These are phyloP conservation scores for Tetrapisispora pingtungensis DNA, from an alignment of 805 yeast species.

Conservation along the genomic window DNA sequence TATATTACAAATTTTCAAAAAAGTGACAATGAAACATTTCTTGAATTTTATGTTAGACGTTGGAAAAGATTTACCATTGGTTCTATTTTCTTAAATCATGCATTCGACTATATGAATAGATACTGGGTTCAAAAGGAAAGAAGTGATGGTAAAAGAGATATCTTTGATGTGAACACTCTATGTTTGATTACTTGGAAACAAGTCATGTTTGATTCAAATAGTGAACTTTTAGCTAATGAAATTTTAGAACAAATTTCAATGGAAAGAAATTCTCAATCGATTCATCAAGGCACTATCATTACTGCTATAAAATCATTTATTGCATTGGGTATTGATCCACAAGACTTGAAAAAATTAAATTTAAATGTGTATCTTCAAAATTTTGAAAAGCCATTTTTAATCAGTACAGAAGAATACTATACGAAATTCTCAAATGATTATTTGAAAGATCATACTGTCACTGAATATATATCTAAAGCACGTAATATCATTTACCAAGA, in stretches of 20 bases:
- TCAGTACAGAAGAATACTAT: slow-evolving; percentile 44
- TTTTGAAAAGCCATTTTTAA: slow-evolving; percentile 71
- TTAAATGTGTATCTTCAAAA: slow-evolving; percentile 68
- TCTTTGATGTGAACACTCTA: slow-evolving; percentile 84
- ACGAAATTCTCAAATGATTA: slow-evolving; percentile 56
- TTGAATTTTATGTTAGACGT: slow-evolving; percentile 73
- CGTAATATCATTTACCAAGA: slow-evolving; percentile 78
- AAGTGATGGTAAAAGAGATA: slow-evolving; percentile 81
- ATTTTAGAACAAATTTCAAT: slow-evolving; percentile 64
- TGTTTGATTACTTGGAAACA: slow-evolving; percentile 84
- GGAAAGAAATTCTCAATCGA: slow-evolving; percentile 71
- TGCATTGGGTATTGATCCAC: slow-evolving; percentile 79
- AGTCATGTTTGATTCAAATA: slow-evolving; percentile 62
- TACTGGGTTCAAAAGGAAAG: slow-evolving; percentile 97
- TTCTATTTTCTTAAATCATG: slow-evolving; percentile 83
- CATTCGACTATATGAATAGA: slow-evolving; percentile 89
- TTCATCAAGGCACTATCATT: slow-evolving; percentile 55
- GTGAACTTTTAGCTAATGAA: slow-evolving; percentile 51
- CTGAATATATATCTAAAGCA: slow-evolving; percentile 83
- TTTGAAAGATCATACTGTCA: slow-evolving; percentile 66
- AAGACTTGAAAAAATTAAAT: slow-evolving; percentile 78
- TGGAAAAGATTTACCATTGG: slow-evolving; percentile 90
- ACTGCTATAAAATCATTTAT: slow-evolving; percentile 81
- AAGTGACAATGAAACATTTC: slow-evolving; percentile 53
- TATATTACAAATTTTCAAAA: slow-evolving; percentile 46